phyloP scores from a whole-genome alignment of 108 stramenopile genomes.

The Ochromonas danica region DNA sequence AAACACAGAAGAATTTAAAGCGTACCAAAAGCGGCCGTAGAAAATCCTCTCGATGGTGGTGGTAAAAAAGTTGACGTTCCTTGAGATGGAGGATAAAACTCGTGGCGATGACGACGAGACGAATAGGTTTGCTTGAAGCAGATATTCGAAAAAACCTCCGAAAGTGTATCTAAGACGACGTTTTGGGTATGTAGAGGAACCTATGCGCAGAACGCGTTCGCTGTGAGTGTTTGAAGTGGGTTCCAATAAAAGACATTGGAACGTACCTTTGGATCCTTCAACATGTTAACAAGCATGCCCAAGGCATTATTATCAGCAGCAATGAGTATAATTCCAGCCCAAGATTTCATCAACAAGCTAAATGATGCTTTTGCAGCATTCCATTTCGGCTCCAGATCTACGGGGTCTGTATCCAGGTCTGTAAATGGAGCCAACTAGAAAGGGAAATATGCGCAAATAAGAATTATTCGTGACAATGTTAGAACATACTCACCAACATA shows the following conservation, averaged over 20 bases:
- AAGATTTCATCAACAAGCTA: slow-evolving; percentile 9
- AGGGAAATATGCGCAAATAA: background rate
- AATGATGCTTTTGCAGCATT: background rate
- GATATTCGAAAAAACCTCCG: background rate
- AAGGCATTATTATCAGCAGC: slow-evolving; percentile 21
- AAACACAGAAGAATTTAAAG: no score
- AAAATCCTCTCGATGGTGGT: no score
- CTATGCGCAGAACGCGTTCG: no score
- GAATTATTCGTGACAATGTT: background rate
- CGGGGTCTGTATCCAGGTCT: slow-evolving; percentile 27
- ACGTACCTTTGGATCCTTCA: slow-evolving; percentile 11
- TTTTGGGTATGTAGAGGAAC: background rate
- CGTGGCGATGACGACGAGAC: no score
- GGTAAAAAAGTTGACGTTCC: no score
- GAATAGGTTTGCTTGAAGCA: no score
- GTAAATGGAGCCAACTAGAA: slow-evolving; percentile 27
- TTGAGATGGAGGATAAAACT: no score
- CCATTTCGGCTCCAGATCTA: slow-evolving; percentile 23
- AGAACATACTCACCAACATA: background rate
- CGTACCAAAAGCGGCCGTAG: no score
- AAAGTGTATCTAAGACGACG: background rate
- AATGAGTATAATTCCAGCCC: background rate
- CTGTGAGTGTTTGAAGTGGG: no score
- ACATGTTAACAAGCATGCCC: background rate
- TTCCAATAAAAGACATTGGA: no score